Conservation (phyloP, 768 basidiomycete species). For the Leccinum arenicola region DNA sequence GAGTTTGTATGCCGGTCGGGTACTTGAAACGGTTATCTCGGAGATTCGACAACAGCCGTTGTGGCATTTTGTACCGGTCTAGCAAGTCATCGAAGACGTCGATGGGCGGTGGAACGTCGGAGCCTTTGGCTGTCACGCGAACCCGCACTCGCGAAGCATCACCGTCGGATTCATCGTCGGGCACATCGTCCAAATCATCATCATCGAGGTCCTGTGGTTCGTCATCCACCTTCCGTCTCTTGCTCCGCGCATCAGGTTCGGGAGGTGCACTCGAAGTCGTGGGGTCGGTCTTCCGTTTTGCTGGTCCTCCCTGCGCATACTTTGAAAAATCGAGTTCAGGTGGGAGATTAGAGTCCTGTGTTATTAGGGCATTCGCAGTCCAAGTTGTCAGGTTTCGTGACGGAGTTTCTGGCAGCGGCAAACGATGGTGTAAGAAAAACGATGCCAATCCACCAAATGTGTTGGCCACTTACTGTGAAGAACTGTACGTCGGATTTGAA, state of each 20-base stretch:
- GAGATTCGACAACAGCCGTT: constrained; percentile 65
- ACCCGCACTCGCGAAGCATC: constrained; percentile 41
- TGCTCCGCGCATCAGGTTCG: constrained; percentile 16
- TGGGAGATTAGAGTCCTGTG: constrained; percentile 56
- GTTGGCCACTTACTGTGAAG: constrained; percentile 56
- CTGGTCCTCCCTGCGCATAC: constrained; percentile 58
- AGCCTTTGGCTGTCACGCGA: constrained; percentile 74
- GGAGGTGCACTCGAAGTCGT: constrained; percentile 12
- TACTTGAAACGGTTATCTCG: constrained; percentile 52
- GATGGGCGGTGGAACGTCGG: constrained; percentile 58
- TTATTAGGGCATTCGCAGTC: constrained; percentile 20
- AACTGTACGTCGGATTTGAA: constrained; percentile 69
- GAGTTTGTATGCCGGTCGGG: constrained; percentile 81
- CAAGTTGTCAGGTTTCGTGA: constrained; percentile 17
- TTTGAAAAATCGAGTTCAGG: constrained; percentile 90
- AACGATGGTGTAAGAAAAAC: constrained; percentile 4
- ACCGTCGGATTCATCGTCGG: constrained; percentile 21
- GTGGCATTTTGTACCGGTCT: constrained; percentile 55
- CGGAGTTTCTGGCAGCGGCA: constrained; percentile 23
- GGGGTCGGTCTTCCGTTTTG: constrained; percentile 48
- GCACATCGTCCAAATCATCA: constrained; percentile 22
- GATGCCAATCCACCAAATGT: neutral
- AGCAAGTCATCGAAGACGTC: constrained; percentile 58
- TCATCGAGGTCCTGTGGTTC: constrained; percentile 21
- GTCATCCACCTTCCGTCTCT: constrained; percentile 31